Evolutionary conservation across 2,329 filamentous ascomycete species (phyloP).

Genomic region (Neoascochyta sp.): DNA sequence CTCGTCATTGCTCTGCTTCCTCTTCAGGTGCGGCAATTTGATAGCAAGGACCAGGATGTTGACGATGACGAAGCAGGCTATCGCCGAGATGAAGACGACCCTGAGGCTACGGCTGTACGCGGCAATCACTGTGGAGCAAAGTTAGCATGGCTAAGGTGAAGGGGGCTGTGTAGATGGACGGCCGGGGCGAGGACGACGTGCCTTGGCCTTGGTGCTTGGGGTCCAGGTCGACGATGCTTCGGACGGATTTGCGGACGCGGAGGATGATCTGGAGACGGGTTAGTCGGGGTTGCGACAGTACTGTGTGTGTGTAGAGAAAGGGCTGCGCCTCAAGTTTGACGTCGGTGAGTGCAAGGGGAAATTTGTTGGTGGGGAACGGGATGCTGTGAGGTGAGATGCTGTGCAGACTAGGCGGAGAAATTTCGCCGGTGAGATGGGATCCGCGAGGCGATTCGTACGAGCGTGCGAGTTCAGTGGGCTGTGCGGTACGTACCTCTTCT

Average conservation of each 20-base stretch:
- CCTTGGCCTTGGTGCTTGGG: constrained; percentile 47
- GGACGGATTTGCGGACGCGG: constrained; percentile 50
- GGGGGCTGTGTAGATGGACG: constrained; percentile 14
- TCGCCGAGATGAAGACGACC: constrained; percentile 44
- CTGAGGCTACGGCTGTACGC: constrained; percentile 39
- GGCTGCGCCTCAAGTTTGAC: too few relatives aligned
- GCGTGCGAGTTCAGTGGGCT: too few relatives aligned
- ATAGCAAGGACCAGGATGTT: constrained; percentile 52
- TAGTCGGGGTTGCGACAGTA: constrained; percentile 1
- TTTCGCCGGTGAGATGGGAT: too few relatives aligned
- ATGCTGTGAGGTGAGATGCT: neutral
- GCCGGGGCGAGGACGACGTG: constrained; percentile 11
- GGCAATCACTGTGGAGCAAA: constrained; percentile 31
- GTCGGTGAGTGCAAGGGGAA: too few relatives aligned
- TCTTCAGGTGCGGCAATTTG: constrained; percentile 48
- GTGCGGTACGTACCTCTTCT: constrained; percentile 38
- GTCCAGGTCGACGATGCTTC: constrained; percentile 46
- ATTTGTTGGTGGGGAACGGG: too few relatives aligned
- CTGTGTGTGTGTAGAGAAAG: too few relatives aligned
- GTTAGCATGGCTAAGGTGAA: too few relatives aligned
- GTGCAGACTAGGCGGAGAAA: neutral
- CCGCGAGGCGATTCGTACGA: too few relatives aligned
- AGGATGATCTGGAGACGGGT: constrained; percentile 38
- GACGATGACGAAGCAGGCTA: constrained; percentile 48
- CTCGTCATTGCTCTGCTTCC: constrained; percentile 12